phyloP scores from a whole-genome alignment of 192 early-diverging fungal genomes.

The Entophlyctis luteolus region DNA sequence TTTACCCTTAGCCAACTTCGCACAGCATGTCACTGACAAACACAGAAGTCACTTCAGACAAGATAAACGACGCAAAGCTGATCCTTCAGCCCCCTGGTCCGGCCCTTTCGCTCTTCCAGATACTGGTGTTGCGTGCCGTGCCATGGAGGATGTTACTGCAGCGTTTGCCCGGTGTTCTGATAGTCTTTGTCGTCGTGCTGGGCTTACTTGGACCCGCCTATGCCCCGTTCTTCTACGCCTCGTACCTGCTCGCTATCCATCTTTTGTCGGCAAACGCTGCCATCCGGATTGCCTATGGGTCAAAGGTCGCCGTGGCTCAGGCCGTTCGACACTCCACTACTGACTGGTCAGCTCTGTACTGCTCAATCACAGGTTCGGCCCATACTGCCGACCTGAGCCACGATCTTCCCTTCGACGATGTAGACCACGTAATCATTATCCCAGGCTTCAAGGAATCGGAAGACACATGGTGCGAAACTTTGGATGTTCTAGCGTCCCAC shows the following conservation, averaged over 20 bases:
- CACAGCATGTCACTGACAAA: too few species aligned
- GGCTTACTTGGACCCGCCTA: slow-evolving; percentile 28
- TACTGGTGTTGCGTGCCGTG: too few species aligned
- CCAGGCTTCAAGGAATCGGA: slow-evolving; percentile 63
- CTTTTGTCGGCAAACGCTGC: slow-evolving; percentile 18
- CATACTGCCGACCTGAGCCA: too few species aligned
- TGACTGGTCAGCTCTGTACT: too few species aligned
- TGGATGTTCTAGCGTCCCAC: slow-evolving; percentile 55
- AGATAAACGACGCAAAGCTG: too few species aligned
- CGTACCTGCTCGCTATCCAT: slow-evolving; percentile 31
- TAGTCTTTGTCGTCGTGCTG: slow-evolving; percentile 24
- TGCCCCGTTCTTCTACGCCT: slow-evolving; percentile 22
- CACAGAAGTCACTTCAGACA: too few species aligned
- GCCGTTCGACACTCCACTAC: slow-evolving; percentile 25
- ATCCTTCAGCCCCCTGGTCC: too few species aligned
- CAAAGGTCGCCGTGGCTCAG: neutral
- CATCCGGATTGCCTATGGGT: slow-evolving; percentile 26
- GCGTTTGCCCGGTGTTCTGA: slow-evolving; percentile 33
- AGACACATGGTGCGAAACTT: slow-evolving; percentile 55
- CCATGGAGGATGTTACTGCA: slow-evolving; percentile 26
- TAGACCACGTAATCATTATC: slow-evolving; percentile 56
- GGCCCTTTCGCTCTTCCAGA: too few species aligned
- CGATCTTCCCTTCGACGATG: neutral
- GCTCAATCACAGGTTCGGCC: too few species aligned
- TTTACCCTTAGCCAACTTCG: too few species aligned